phyloP scores from a whole-genome alignment of 169 alveolate genomes.

The Cyclospora cayetanensis region DNA sequence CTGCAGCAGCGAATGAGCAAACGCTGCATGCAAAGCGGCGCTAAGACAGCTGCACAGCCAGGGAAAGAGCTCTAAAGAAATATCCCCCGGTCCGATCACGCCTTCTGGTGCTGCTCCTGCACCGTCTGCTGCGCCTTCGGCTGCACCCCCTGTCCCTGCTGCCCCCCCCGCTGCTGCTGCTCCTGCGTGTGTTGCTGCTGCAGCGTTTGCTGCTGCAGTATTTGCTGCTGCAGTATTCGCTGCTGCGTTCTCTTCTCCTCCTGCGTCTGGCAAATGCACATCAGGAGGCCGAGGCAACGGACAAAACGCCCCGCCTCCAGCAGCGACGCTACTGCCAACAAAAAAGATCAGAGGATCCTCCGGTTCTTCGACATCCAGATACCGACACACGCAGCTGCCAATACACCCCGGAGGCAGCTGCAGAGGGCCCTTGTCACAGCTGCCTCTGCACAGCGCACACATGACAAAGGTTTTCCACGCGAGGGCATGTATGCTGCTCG shows the following conservation, averaged over 20 bases:
- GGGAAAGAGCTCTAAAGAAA: neutral
- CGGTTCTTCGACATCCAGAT: conserved; percentile 68
- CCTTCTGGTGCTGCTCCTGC: neutral
- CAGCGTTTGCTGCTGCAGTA: neutral
- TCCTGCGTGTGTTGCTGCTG: neutral
- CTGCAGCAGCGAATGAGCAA: conserved; percentile 33
- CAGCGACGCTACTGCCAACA: conserved; percentile 83
- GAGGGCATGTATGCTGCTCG: too few relatives aligned
- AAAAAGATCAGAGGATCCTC: conserved; percentile 82
- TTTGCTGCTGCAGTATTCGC: neutral
- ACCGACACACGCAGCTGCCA: conserved; percentile 74
- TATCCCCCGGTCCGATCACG: neutral
- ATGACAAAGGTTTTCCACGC: too few relatives aligned
- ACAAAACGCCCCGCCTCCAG: conserved; percentile 77
- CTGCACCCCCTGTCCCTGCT: neutral
- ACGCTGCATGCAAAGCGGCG: neutral
- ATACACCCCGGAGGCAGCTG: conserved; percentile 85
- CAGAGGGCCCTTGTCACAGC: conserved; percentile 81
- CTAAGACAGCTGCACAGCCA: conserved; percentile 57
- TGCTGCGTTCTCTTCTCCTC: neutral
- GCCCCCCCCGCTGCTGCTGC: conserved; percentile 27
- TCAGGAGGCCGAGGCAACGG: neutral
- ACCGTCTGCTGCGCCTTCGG: neutral
- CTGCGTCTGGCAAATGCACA: neutral
- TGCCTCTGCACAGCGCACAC: conserved; percentile 70